These are phyloP conservation scores for Wilcoxina mikolae DNA, from an alignment of 495 filamentous ascomycete species.

Conservation along the genomic window DNA sequence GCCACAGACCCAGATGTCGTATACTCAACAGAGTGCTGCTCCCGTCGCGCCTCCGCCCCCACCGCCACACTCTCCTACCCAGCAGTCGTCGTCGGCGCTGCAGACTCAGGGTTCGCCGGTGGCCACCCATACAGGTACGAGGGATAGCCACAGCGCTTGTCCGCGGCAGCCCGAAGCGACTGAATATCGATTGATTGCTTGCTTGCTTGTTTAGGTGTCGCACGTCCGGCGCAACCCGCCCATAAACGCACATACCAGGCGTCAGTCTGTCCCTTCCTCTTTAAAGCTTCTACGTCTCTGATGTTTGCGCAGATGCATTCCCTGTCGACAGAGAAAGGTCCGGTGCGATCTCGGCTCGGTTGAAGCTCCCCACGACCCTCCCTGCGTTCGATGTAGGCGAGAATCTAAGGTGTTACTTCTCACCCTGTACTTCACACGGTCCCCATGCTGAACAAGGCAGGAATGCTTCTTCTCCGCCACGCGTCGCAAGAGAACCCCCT, in stretches of 20 bases:
- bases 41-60: neutral
- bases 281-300: neutral
- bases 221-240: slow-evolving; percentile 14
- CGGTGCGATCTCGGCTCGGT: slow-evolving; percentile 89
- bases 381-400: slow-evolving; percentile 81
- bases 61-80: neutral
- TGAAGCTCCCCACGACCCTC: slow-evolving; percentile 84
- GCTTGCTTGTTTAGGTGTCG: too few species aligned
- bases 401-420: slow-evolving; percentile 37
- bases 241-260: slow-evolving; percentile 48
- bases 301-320: slow-evolving; percentile 46
- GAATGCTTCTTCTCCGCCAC: slow-evolving; percentile 97
- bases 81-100: neutral
- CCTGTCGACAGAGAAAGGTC: slow-evolving; percentile 79
- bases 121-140: too few species aligned
- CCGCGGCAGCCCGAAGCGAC: too few species aligned
- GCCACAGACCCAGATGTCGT: too few species aligned
- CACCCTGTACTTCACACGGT: neutral
- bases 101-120: neutral
- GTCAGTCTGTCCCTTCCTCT: neutral
- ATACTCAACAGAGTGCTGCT: too few species aligned
- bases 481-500: slow-evolving; percentile 73
- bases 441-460: slow-evolving; percentile 6
- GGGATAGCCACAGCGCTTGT: too few species aligned
- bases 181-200: too few species aligned